Percentiles rank a stretch among this genome's conserved stretches.
These are phyloP conservation scores for Amborella trichopoda DNA, from an alignment of 164 flowering plant genomes.

Conservation along the genomic window DNA sequence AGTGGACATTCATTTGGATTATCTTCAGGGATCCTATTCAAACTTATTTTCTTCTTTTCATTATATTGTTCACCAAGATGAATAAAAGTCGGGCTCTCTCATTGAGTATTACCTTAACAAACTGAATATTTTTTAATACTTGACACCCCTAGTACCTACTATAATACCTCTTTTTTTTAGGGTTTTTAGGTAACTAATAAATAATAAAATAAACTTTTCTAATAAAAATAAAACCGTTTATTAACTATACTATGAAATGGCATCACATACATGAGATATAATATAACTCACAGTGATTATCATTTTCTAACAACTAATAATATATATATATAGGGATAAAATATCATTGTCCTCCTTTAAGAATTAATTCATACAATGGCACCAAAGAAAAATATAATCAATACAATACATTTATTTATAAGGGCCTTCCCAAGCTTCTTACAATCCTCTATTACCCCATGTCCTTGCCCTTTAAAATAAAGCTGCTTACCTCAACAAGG, in stretches of 20 bases:
- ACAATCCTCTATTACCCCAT: conserved; percentile 1
- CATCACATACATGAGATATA: background rate
- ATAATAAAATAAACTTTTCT: background rate
- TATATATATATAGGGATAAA: background rate
- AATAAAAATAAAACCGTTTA: background rate
- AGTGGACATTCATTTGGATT: too few relatives aligned
- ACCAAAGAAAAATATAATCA: background rate
- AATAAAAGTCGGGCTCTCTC: too few relatives aligned
- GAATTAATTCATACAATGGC: background rate
- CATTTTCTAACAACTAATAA: background rate
- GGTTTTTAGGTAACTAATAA: too few relatives aligned
- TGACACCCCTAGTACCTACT: too few relatives aligned
- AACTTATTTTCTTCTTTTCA: too few relatives aligned
- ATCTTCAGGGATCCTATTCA: too few relatives aligned
- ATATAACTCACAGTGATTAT: background rate
- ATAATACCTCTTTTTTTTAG: too few relatives aligned
- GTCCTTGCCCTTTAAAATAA: background rate
- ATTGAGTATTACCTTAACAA: too few relatives aligned
- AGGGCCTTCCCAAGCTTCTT: background rate
- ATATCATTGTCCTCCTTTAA: background rate
- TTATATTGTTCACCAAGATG: too few relatives aligned
- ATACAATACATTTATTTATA: background rate
- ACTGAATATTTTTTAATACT: too few relatives aligned
- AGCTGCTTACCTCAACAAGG: too few relatives aligned
- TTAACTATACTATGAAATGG: background rate